phyloP scores from a whole-genome alignment of 192 early-diverging fungal species.

The Funneliformis geosporum region DNA sequence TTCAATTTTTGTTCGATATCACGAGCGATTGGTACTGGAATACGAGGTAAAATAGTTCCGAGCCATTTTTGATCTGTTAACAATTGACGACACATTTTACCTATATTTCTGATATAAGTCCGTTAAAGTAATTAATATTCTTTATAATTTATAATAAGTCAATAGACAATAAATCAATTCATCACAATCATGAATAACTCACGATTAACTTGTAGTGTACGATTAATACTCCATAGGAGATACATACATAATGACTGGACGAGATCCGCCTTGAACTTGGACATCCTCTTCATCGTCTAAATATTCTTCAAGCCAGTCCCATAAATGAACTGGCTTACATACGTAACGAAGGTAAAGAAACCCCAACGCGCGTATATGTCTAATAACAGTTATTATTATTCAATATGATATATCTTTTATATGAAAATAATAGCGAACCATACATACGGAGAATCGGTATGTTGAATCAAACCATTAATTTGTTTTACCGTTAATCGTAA shows the following conservation, averaged over 20 bases:
- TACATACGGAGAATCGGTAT: slow-evolving; percentile 73
- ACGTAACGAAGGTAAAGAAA: slow-evolving; percentile 84
- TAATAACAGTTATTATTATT: slow-evolving; percentile 31
- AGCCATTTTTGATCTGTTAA: slow-evolving; percentile 76
- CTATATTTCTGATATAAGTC: slow-evolving; percentile 64
- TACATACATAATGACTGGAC: slow-evolving; percentile 45
- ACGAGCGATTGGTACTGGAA: slow-evolving; percentile 78
- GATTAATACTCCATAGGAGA: slow-evolving; percentile 29
- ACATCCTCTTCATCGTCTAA: slow-evolving; percentile 81
- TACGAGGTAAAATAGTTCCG: slow-evolving; percentile 80
- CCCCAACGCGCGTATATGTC: slow-evolving; percentile 75
- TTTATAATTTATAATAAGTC: not conserved
- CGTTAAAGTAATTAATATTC: not conserved
- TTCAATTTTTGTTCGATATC: slow-evolving; percentile 69
- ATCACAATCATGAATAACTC: slow-evolving; percentile 9
- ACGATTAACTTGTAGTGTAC: slow-evolving; percentile 17
- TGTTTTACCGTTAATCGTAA: slow-evolving; percentile 74
- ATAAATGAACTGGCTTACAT: slow-evolving; percentile 71
- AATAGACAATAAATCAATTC: not conserved
- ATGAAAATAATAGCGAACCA: not conserved
- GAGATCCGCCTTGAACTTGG: slow-evolving; percentile 54
- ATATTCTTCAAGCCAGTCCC: slow-evolving; percentile 79
- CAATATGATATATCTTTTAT: not conserved
- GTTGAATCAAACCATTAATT: slow-evolving; percentile 73
- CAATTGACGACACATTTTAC: slow-evolving; percentile 63